A percentile compares a stretch with the other conserved stretches of the same genome.
phyloP scores from a whole-genome alignment of 768 basidiomycete genomes.

The Tricholoma sp. region DNA sequence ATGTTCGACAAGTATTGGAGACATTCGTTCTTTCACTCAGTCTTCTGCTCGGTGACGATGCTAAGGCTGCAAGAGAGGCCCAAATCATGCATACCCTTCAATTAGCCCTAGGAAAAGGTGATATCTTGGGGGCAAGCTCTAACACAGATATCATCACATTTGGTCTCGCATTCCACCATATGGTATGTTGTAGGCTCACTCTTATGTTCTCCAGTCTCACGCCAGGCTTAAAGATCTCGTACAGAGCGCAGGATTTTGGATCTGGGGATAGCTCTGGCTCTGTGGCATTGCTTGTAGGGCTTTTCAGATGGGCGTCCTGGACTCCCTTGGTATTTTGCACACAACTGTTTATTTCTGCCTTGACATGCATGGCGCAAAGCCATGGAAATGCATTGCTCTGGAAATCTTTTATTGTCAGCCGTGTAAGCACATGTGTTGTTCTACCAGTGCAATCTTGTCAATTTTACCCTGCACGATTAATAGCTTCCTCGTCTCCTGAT shows the following conservation, averaged over 20 bases:
- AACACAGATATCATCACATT: constrained; percentile 64
- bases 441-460: neutral
- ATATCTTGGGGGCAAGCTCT: constrained; percentile 51
- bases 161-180: constrained; percentile 53
- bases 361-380: constrained; percentile 57
- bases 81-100: constrained; percentile 67
- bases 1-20: constrained; percentile 55
- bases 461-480: neutral
- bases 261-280: constrained; percentile 51
- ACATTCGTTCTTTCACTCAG: constrained; percentile 54
- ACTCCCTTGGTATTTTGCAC: constrained; percentile 60
- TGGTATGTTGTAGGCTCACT: constrained; percentile 37
- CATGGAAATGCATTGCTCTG: constrained; percentile 40
- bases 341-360: constrained; percentile 59
- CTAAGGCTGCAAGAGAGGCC: constrained; percentile 63
- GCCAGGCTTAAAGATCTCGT: constrained; percentile 39
- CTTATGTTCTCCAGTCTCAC: constrained; percentile 5
- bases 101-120: constrained; percentile 51
- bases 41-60: constrained; percentile 62
- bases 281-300: constrained; percentile 48
- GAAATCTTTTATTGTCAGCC: constrained; percentile 67
- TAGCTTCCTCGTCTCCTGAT: constrained; percentile 61
- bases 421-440: constrained; percentile 40
- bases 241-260: constrained; percentile 57
- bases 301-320: constrained; percentile 61